Evolutionary conservation across 2,329 filamentous ascomycete genomes (phyloP), one percentile per base, ranked within the genome.

Genomic region (Sporothrix protearum): DNA sequence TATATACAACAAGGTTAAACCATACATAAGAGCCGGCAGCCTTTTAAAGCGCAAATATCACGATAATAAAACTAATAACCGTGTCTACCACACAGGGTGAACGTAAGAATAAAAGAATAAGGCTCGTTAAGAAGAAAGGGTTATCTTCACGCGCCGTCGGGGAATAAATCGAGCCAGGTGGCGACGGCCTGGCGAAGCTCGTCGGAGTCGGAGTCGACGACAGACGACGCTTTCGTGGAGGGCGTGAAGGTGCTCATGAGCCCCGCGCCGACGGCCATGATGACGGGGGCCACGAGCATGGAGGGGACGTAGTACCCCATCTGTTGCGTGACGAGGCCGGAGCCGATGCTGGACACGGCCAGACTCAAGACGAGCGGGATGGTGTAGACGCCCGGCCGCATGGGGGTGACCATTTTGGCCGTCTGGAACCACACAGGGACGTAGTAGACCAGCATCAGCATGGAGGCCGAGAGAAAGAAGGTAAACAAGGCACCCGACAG

Each of bases 231-330:
- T n/a, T n/a, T n/a, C 4, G 80, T 83, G 71, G 78, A 75, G 30
- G 81, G 72, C 63, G 80, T 74, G 45, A 84, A 78, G 12, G 74
- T 73, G 2, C 80, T 81, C 68, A 85, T 77, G 4, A 85, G 79
- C 22, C 82, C 83, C 3, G 80, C 78, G 22, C 82, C 83, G 57
- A 83, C 74, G 0, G 78, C 76, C 71, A 80, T 74, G n/a, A 83
- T 66, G 16, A 76, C 75, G 42, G 79, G 78, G 59, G 82, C 82
- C 16, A 80, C 47, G 47, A 84, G 75, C 77, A 83, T 80, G 70
- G 82, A 78, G 1, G 82, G 83, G 12, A 81, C 81, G 73, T 85
- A 85, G 76, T 83, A 83, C 22, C 84, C 83, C n/a, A 82, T 76
- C 33, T 75, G 78, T 1, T 79, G 76, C n/a, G 82, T 78, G 7